Evolutionary conservation across 257 asterid genomes (phyloP).

Genomic region (Leonotis leonurus): DNA sequence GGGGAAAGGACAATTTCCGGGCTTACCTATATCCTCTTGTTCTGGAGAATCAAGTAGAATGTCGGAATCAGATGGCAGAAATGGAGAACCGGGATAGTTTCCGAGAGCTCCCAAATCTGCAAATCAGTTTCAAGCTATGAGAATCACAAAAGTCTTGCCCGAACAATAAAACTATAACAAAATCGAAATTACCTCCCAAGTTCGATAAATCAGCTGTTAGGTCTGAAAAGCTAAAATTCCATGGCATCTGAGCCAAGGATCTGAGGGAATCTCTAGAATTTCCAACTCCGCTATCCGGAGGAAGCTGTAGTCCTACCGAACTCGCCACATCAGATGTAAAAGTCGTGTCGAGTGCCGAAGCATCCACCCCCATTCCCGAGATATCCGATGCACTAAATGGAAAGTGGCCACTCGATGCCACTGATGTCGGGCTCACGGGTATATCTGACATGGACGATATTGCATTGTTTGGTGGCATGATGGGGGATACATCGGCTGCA

Average conservation of each 20-base stretch:
- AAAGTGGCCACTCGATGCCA: slow-evolving; percentile 86
- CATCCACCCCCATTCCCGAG: slow-evolving; percentile 78
- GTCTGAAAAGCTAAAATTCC: slow-evolving; percentile 91
- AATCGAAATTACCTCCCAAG: slow-evolving; percentile 42
- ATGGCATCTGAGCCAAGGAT: slow-evolving; percentile 78
- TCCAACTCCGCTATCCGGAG: slow-evolving; percentile 72
- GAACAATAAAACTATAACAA: background rate
- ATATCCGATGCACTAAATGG: slow-evolving; percentile 81
- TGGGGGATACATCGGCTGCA: slow-evolving; percentile 47
- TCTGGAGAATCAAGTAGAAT: slow-evolving; percentile 87
- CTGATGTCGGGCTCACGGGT: slow-evolving; percentile 87
- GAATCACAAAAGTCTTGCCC: background rate
- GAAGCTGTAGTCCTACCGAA: slow-evolving; percentile 73
- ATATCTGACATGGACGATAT: slow-evolving; percentile 73
- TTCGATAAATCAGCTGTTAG: slow-evolving; percentile 84
- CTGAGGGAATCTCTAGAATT: slow-evolving; percentile 76
- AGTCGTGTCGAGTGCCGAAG: slow-evolving; percentile 72
- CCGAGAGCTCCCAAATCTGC: slow-evolving; percentile 96
- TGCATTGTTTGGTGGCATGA: slow-evolving; percentile 57
- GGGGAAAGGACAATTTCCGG: background rate
- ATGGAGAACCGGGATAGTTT: slow-evolving; percentile 85
- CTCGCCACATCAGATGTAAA: slow-evolving; percentile 77
- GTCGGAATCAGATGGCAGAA: slow-evolving; percentile 93
- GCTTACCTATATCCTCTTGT: slow-evolving; percentile 79
- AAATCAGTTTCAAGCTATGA: slow-evolving; percentile 1